A percentile compares a stretch with the other conserved stretches of the same genome.
These are phyloP conservation scores for Neurospora cerealis DNA, from an alignment of 495 filamentous ascomycete genomes.

Conservation along the genomic window DNA sequence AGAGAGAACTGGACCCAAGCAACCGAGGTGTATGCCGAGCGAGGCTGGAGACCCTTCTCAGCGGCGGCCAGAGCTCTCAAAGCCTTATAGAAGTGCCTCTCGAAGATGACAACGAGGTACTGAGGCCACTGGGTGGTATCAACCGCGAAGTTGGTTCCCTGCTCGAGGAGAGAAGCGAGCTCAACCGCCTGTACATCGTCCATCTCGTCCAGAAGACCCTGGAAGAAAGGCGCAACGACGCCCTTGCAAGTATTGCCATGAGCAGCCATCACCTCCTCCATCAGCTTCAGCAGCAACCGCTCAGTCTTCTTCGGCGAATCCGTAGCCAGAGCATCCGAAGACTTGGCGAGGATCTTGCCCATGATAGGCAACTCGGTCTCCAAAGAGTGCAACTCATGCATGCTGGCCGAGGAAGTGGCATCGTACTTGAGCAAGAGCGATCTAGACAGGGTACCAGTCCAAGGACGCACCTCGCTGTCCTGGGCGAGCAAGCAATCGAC, in stretches of 20 bases:
- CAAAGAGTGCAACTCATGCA: slow-evolving; percentile 54
- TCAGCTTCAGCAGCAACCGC: slow-evolving; percentile 36
- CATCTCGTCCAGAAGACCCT: slow-evolving; percentile 5
- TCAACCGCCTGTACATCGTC: slow-evolving; percentile 2
- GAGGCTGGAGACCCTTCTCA: slow-evolving; percentile 13
- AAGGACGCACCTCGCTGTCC: slow-evolving; percentile 27
- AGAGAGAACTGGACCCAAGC: slow-evolving; percentile 60
- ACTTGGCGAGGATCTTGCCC: slow-evolving; percentile 41
- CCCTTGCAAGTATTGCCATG: slow-evolving; percentile 21
- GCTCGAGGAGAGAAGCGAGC: slow-evolving; percentile 14
- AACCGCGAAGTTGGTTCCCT: slow-evolving; percentile 6
- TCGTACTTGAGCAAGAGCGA: slow-evolving; percentile 47
- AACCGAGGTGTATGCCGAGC: slow-evolving; percentile 27
- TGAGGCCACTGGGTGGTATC: slow-evolving; percentile 3
- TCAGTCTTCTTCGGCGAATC: slow-evolving; percentile 39
- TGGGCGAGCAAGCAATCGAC: slow-evolving; percentile 34
- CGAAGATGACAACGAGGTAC: slow-evolving; percentile 20
- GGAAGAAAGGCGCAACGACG: slow-evolving; percentile 3
- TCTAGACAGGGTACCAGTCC: slow-evolving; percentile 44
- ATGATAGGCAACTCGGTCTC: slow-evolving; percentile 56
- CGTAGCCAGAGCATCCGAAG: slow-evolving; percentile 34
- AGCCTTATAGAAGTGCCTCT: slow-evolving; percentile 31
- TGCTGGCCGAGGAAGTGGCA: slow-evolving; percentile 39
- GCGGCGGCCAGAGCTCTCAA: slow-evolving; percentile 25
- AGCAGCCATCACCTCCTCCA: slow-evolving; percentile 36